Base-by-base conservation (phyloP, 805 yeast species). In the Candida easanensis region DNA sequence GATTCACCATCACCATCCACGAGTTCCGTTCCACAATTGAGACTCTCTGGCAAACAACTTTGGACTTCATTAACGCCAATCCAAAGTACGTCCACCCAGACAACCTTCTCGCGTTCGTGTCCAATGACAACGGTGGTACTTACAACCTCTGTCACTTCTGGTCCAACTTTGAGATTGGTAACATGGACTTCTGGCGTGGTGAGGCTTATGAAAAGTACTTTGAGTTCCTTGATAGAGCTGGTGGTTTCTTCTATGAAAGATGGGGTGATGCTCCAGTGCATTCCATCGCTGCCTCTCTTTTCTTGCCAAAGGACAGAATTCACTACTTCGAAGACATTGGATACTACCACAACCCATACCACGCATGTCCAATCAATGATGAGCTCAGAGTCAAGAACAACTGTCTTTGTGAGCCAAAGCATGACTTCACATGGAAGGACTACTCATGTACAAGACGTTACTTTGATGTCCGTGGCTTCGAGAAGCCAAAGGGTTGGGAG, bases 201-300 rank as follows among this genome's bases (percentile, higher is more conserved):
- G 78, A 81, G 40, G 87, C 87, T 8, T 88, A 88, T 61, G 54
- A 64, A 36, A 73, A 76, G 44, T 88, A 82, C 64, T 88, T 88
- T 55, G 84, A 85, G 16, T 69, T 73, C 54, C 74, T 88, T 57
- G 96, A 88, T 65, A 64, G 77, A 49, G 77, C 83, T 14, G 96
- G 96, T 62, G 96, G 96, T n/a, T 88, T 88, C 69, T 88, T 84
- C 69, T 88, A 88, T 64, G 89, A 85, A 70, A 76, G 96, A 66
- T 87, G 95, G 96, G 95, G 96, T 55, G 96, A 88, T 65, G 96
- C 95, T 21, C 96, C 96, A 27, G 83, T 88, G 38, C 96, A 88
- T 64, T 84, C 95, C 5, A 81, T 88, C 57, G 96, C 93, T 25
- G 96, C 87, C 17, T 70, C 93, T 4, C 68, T 88, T 51, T 85